phyloP scores from a whole-genome alignment of 192 early-diverging fungal species.

The Anaeromyces robustus region DNA sequence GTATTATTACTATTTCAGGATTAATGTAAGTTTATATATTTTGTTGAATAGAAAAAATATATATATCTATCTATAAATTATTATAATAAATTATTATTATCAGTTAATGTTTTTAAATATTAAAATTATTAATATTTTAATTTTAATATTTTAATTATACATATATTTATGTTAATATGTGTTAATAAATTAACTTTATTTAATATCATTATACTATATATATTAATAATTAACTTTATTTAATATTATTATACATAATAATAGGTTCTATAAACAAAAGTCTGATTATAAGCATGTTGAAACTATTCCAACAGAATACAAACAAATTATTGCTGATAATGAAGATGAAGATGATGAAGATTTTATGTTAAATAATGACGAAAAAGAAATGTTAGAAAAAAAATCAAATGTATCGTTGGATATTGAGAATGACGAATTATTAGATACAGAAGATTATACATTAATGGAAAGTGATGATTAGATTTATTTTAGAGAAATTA shows the following conservation, averaged over 20 bases:
- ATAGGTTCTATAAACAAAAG: neutral
- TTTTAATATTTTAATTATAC: too few relatives aligned
- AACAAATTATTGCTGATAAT: neutral
- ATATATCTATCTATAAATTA: too few relatives aligned
- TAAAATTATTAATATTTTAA: too few relatives aligned
- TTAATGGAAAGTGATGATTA: neutral
- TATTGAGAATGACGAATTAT: neutral
- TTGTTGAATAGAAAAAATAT: neutral
- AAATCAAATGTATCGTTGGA: neutral
- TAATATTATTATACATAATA: too few relatives aligned
- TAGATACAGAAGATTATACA: neutral
- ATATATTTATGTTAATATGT: too few relatives aligned
- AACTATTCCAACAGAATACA: neutral
- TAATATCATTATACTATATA: too few relatives aligned
- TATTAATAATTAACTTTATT: too few relatives aligned
- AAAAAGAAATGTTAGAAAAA: neutral
- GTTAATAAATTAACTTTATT: too few relatives aligned
- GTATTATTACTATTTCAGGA: neutral
- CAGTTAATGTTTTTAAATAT: too few relatives aligned
- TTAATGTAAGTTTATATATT: neutral
- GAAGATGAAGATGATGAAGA: neutral
- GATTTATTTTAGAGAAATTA: too few relatives aligned
- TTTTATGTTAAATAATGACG: neutral
- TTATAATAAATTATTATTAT: too few relatives aligned
- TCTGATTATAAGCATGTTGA: neutral